A percentile compares a stretch with the other conserved stretches of the same genome.
These are phyloP conservation scores for Solanum boliviense DNA, from an alignment of 257 asterid species.

Conservation along the genomic window DNA sequence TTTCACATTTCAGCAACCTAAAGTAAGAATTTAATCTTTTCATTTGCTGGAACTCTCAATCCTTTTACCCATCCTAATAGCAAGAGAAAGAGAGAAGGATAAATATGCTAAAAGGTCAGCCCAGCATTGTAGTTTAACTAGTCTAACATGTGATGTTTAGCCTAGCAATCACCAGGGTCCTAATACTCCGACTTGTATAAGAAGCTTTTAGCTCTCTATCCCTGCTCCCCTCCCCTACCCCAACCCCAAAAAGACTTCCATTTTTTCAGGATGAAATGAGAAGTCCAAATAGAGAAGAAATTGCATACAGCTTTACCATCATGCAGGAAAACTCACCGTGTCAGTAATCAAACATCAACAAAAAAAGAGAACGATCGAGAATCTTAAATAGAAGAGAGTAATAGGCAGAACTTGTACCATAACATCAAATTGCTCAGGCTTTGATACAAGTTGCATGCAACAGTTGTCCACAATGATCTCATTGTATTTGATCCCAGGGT, in stretches of 20 bases:
- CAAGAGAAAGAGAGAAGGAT: background rate
- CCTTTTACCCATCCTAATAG: background rate
- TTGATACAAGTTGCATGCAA: slow-evolving; percentile 99
- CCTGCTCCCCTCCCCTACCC: background rate
- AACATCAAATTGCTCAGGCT: slow-evolving; percentile 98
- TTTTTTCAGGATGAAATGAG: background rate
- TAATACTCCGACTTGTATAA: background rate
- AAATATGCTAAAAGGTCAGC: background rate
- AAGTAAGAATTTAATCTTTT: background rate
- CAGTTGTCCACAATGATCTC: slow-evolving; percentile 98
- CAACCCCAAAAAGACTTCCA: background rate
- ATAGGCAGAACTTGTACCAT: slow-evolving; percentile 41
- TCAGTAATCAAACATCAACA: background rate
- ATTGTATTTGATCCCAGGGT: slow-evolving; percentile 75
- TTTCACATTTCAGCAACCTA: background rate
- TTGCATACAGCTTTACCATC: background rate
- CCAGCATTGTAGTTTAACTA: background rate
- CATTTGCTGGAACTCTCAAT: background rate
- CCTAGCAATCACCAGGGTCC: background rate
- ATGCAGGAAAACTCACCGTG: background rate
- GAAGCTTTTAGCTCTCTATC: background rate
- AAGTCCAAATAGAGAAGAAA: background rate
- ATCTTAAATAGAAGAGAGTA: background rate
- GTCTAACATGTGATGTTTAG: background rate
- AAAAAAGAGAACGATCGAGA: background rate